These are phyloP conservation scores for Neofusicoccum sp. DNA, from an alignment of 2,329 filamentous ascomycete species.

Conservation along the genomic window DNA sequence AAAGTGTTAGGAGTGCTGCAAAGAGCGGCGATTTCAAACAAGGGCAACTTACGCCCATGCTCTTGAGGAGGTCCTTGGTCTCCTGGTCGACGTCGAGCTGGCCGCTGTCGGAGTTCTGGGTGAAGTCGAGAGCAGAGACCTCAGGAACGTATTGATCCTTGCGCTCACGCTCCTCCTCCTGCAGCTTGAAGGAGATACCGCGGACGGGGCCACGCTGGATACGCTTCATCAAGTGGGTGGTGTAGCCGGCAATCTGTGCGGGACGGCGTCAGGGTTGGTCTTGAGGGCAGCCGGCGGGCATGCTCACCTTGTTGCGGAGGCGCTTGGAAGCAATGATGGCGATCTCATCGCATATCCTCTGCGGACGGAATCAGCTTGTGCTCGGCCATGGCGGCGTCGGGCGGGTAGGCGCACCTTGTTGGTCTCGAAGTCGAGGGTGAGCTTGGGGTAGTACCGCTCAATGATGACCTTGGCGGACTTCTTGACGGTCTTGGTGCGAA, in stretches of 20 bases:
- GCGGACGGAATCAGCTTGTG: not conserved
- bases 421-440: conserved; percentile 99
- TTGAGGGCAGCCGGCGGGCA: conserved; percentile 23
- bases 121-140: conserved; percentile 97
- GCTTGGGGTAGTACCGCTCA: conserved; percentile 78
- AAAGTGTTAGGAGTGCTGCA: conserved; percentile 5
- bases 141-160: conserved; percentile 99
- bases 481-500: conserved; percentile 67
- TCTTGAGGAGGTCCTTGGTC: conserved; percentile 99
- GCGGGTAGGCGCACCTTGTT: conserved; percentile 65
- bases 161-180: conserved; percentile 99
- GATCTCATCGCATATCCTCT: conserved; percentile 96
- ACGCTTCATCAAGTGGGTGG: conserved; percentile 94
- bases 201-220: conserved; percentile 99
- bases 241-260: conserved; percentile 89
- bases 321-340: conserved; percentile 99
- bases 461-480: conserved; percentile 99
- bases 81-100: conserved; percentile 93
- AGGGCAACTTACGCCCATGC: conserved; percentile 79
- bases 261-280: conserved; percentile 48
- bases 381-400: not conserved
- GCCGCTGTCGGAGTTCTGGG: conserved; percentile 88
- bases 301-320: conserved; percentile 93
- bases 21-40: not conserved
- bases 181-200: conserved; percentile 99